Base-by-base conservation (phyloP, 2,329 filamentous ascomycete species). In the Rachicladosporium sp. region DNA sequence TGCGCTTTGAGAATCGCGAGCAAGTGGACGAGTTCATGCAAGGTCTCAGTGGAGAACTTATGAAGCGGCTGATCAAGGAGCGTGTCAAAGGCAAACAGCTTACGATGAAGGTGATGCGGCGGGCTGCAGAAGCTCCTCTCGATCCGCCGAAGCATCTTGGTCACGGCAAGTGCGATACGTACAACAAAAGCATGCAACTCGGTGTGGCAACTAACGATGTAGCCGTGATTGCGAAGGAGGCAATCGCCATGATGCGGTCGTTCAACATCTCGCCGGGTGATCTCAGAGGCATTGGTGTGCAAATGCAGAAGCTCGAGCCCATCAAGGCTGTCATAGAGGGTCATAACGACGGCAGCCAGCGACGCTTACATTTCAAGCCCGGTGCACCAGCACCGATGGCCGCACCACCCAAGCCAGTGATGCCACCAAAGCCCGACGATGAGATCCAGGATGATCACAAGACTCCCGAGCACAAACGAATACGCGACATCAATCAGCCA, bases 111-210 rank as follows among this genome's bases (percentile, higher is more conserved):
- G 81, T 98, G 44, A 95, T 98, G 87, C 76, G 82, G 45, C 77
- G 89, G 45, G 77, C 88, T 10, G 68, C 78, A 15, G 83, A 94
- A 62, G 89, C 91, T 10, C 91, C 91, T 0, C 64, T 95, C 10
- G 88, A 96, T 56, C 86, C 91, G 2, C 78, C 81, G 0, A 98
- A 98, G 55, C 87, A 95, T 61, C 70, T 98, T 1, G 91, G 91
- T 0, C 91, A 96, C 60, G 91, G 91, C 1, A 89, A 87, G 61
- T 98, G 91, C 55, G 91, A 98, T 55, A 83, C 78, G 0, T 93
- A 88, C 66, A 96, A 86, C 66, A 96, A 93, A 60, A 93, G 86
- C 50, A 61, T 81, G 6, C 59, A 78, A 2, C 80, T 98, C 44
- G 88, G 89, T 1, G 76, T 95, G 10, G 78, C 88, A 3, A 96